Evolutionary conservation across 805 yeast species (phyloP), one percentile per base, ranked within the genome.

Genomic region (Suhomyces pyralidae): DNA sequence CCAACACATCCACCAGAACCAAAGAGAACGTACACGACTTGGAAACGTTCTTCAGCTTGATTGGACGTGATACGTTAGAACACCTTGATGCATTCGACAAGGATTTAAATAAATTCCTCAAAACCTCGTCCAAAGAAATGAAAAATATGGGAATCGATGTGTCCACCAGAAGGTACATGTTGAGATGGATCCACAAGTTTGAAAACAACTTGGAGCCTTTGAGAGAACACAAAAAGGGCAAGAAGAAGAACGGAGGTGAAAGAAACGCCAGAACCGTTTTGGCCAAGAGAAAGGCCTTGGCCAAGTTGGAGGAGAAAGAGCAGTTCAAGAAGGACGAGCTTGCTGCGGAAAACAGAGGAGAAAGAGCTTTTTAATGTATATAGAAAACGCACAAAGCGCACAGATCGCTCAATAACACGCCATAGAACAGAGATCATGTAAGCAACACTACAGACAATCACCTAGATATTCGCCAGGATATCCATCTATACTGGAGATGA

Each of bases 211-310:
- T 74, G 61, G 78, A 76, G 50, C 76, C 80, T 19, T 71, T 88
- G 52, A 62, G 73, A 52, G 88, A 84, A 62, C 76, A 82, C 57
- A 81, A 80, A 59, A 69, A 74, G 56, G 90, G 92, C n/a, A 85
- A 80, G 76, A 90, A 90, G 78, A 78, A 80, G 61, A 76, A 75
- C 61, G 97, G 97, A 24, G 96, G 97, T 63, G 97, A 91, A 71
- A 82, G 97, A 67, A 86, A 83, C 62, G 81, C 86, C 55, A 82
- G 80, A 61, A 64, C 71, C 14, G 77, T 76, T 19, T 58, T 65
- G 56, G 80, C 79, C 26, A 86, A 85, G 63, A 79, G 79, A 58
- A 71, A 77, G 15, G 93, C 96, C 8, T 81, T 80, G 56, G 67
- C 81, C 70, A 70, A 80, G 50, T 79, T 84, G 51, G 82, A 81